Evolutionary conservation across 2,329 filamentous ascomycete genomes (phyloP), one percentile per base, ranked within the genome.

Genomic region (Emergomyces orientalis): DNA sequence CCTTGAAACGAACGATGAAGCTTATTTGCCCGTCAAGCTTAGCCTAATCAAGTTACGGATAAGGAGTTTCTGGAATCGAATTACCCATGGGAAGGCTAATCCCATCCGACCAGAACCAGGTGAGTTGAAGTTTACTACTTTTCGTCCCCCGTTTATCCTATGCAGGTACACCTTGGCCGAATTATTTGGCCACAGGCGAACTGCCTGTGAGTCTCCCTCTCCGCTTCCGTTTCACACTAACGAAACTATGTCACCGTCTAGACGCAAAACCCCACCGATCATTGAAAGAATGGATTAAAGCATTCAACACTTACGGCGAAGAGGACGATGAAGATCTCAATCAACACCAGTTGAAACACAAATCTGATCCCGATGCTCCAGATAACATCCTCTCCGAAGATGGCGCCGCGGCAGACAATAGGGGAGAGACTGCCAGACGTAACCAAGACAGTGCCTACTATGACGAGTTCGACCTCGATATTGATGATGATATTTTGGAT

Each of bases 11-110:
- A 99, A 96, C 70, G 83, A 87, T 58, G 95, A 99, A 75, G 92
- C 94, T 0, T 97, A 97, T 72, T 81, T 97, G 0, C 94, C 94
- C 0, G 94, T 97, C 3, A 91, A 91, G 13, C 78, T 99, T 37
- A 93, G 91, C 66, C 79, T 99, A 58, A 80, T 96, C 66, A 96
- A 96, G 74, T 80, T 99, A 64, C 83, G 93, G 13, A 78, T 88
- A 60, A 85, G 92, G 64, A 96, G 91, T 72, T 94, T 90, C 69
- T 99, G 94, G 94, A 97, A 97, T 69, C 91, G 88, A 0, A 79
- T 97, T 66, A 96, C 91, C 0, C 85, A 92, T 71, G 94, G 94
- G n/a, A 85, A 88, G 25, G 85, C 97, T 65, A 96, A 97, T 71
- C 91, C 89, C 19, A 97, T 97, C 59, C 88, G 90, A 69, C 90